Conservation (phyloP, 202 grass and related monocot genomes). For the Zoysia matrella region DNA sequence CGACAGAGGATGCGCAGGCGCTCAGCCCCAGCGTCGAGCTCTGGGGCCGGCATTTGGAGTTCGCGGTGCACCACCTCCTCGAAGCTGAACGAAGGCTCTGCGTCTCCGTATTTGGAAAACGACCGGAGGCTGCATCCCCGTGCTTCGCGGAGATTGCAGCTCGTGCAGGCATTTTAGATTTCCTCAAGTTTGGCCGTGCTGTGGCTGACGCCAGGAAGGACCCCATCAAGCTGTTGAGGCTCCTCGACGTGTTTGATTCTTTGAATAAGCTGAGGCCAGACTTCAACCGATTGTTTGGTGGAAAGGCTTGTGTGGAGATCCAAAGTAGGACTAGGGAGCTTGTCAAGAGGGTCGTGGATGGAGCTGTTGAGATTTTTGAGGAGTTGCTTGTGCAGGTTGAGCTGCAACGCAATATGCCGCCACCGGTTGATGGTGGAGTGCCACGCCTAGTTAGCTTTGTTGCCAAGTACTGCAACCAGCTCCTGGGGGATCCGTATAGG, state of each 20-base stretch:
- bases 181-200: conserved; percentile 69
- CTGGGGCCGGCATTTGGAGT: conserved; percentile 81
- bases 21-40: conserved; percentile 65
- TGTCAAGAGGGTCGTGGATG: conserved; percentile 89
- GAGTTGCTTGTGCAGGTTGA: conserved; percentile 87
- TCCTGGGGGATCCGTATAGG: conserved; percentile 68
- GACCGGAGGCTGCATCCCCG: conserved; percentile 39
- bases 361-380: conserved; percentile 76
- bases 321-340: conserved; percentile 81
- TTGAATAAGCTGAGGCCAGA: conserved; percentile 76
- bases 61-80: conserved; percentile 79
- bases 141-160: conserved; percentile 87
- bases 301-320: conserved; percentile 78
- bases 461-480: conserved; percentile 79
- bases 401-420: conserved; percentile 70
- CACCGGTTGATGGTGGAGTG: conserved; percentile 60
- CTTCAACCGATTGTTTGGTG: conserved; percentile 88
- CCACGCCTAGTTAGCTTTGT: conserved; percentile 78
- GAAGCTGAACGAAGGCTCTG: conserved; percentile 76
- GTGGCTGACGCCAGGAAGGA: conserved; percentile 78
- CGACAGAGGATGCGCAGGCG: conserved; percentile 63
- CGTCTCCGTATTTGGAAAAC: conserved; percentile 53
- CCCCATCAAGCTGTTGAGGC: conserved; percentile 81
- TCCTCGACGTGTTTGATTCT: conserved; percentile 79
- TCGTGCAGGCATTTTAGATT: conserved; percentile 72